These are phyloP conservation scores for Boletus reticulatus DNA, from an alignment of 768 basidiomycete species.

Conservation along the genomic window DNA sequence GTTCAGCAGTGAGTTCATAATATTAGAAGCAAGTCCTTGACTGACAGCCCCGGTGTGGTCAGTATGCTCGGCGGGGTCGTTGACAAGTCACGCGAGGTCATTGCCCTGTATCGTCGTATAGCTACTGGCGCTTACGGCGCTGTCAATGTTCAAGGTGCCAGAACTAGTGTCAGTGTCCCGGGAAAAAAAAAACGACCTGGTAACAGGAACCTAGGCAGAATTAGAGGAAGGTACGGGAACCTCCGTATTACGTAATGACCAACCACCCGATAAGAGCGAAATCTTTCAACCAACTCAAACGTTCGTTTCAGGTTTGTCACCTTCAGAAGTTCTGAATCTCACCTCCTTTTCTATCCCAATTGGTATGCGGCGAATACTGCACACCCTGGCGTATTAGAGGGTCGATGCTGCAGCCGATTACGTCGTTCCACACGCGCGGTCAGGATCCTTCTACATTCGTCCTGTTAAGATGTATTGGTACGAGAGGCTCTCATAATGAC, in stretches of 20 bases:
- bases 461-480: not conserved
- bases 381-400: not conserved
- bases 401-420: slow-evolving; percentile 5
- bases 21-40: too few relatives aligned
- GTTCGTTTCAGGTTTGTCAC: not conserved
- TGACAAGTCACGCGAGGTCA: not conserved
- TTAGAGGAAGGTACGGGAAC: too few relatives aligned
- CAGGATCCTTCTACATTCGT: slow-evolving; percentile 2
- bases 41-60: too few relatives aligned
- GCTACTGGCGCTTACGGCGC: not conserved
- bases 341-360: not conserved
- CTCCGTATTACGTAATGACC: too few relatives aligned
- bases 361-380: slow-evolving; percentile 1
- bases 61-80: too few relatives aligned
- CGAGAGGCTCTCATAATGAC: not conserved
- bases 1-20: too few relatives aligned
- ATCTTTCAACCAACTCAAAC: not conserved
- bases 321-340: not conserved
- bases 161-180: too few relatives aligned
- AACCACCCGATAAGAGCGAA: too few relatives aligned
- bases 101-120: not conserved
- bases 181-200: too few relatives aligned
- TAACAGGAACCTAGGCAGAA: too few relatives aligned
- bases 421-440: slow-evolving; percentile 6
- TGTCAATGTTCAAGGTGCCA: too few relatives aligned